phyloP scores from a whole-genome alignment of 2,329 filamentous ascomycete species.

The Aspergillus pseudotamarii region DNA sequence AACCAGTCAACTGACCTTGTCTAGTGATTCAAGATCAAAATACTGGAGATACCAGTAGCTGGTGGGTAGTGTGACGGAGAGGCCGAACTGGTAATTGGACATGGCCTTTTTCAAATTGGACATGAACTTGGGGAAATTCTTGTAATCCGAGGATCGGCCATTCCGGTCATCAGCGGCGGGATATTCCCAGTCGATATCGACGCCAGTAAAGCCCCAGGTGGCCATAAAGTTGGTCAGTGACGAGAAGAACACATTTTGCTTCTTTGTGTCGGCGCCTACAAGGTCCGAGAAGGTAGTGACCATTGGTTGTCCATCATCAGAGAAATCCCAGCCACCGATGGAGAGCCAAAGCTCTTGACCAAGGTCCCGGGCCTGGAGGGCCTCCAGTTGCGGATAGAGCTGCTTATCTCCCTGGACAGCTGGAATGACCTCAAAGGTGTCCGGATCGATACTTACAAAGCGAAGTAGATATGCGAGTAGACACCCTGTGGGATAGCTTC shows the following conservation, averaged over 20 bases:
- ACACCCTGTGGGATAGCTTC: slow-evolving; percentile 15
- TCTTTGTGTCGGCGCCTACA: slow-evolving; percentile 7
- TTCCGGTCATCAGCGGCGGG: slow-evolving; percentile 17
- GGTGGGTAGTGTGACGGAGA: slow-evolving; percentile 18
- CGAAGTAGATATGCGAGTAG: slow-evolving; percentile 17
- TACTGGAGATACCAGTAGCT: slow-evolving; percentile 22
- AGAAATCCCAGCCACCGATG: slow-evolving; percentile 14
- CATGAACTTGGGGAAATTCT: slow-evolving; percentile 18
- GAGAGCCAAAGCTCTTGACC: slow-evolving; percentile 11
- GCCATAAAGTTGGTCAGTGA: slow-evolving; percentile 14
- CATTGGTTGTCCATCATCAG: slow-evolving; percentile 4
- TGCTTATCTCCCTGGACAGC: not conserved
- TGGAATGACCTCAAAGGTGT: not conserved
- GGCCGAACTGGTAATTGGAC: slow-evolving; percentile 5
- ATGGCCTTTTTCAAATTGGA: slow-evolving; percentile 13
- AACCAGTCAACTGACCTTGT: too few relatives aligned
- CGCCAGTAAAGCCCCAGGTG: slow-evolving; percentile 21
- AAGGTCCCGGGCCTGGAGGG: not conserved
- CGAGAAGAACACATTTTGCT: slow-evolving; percentile 15
- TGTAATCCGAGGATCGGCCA: slow-evolving; percentile 12
- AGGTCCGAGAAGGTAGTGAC: slow-evolving; percentile 18
- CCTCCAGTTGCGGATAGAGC: slow-evolving; percentile 2
- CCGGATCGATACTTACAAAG: slow-evolving; percentile 12
- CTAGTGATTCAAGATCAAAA: too few relatives aligned
- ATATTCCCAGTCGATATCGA: slow-evolving; percentile 26